Base-by-base conservation (phyloP, 768 basidiomycete species). In the Russula sp. region DNA sequence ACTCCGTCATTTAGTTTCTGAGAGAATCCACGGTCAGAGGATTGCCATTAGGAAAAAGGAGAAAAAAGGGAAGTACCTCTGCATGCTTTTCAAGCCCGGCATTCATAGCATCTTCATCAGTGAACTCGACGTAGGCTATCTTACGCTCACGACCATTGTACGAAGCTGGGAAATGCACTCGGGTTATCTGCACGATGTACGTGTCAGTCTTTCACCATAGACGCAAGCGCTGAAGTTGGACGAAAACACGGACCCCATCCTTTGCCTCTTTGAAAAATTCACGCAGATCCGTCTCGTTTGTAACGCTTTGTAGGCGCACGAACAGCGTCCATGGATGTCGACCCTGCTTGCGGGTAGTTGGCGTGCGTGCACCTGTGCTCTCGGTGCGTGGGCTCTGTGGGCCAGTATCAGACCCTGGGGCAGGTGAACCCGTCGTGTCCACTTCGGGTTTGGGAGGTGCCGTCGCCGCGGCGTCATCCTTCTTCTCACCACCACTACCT, bases 41-140 rank as follows among this genome's bases (percentile, higher is more conserved):
- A 44, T 54, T 20, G 61, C 69, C 40, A 73, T 9, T 26, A 24
- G 40, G 36, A 67, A 61, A 61, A 52, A 16, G 9, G 30, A 60
- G 57, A 28, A 48, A 9, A 6, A 32, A 20, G n/a, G n/a, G n/a
- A 75, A 81, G 63, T 67, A 93, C 92, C 74, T 86, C 85, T 28
- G 80, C 82, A 67, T 90, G 88, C 70, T 86, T 89, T 62, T 83
- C 86, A 24, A 95, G 76, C 0, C 88, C 94, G 22, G 79, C 82
- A 69, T 84, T 90, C 90, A 94, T 91, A 11, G 86, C 79, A 52
- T 89, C 90, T 70, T 95, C 92, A 69, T 92, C 90, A 5, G 85
- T 88, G 75, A 96, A 97, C 72, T 96, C 94, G 58, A 97, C 84
- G 72, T 93, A 97, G 1, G 86, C 90, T 62, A 93, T 79, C 68